Percentiles rank a stretch among this genome's conserved stretches.
phyloP scores from a whole-genome alignment of 1,284 basidiomycete species.

The Grifola frondosa region DNA sequence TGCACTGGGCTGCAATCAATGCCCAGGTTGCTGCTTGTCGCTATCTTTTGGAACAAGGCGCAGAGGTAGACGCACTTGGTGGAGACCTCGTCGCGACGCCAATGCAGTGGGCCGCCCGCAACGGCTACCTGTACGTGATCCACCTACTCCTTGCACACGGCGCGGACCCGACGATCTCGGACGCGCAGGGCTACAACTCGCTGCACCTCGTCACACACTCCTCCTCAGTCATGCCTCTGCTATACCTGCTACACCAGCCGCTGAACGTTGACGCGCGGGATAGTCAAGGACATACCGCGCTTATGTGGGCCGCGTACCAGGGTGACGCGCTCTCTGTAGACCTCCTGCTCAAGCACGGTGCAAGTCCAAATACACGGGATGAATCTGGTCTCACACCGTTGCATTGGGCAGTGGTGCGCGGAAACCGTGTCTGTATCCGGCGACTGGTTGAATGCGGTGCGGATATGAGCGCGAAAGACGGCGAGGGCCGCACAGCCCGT shows the following conservation, averaged over 20 bases:
- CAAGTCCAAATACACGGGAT: slow-evolving; percentile 75
- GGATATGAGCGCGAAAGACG: slow-evolving; percentile 80
- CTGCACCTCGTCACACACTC: slow-evolving; percentile 95
- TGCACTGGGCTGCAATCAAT: slow-evolving; percentile 98
- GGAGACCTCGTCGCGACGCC: slow-evolving; percentile 96
- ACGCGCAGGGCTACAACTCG: slow-evolving; percentile 96
- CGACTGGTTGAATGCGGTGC: slow-evolving; percentile 84
- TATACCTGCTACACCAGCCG: slow-evolving; percentile 92
- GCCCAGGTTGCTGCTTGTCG: slow-evolving; percentile 79
- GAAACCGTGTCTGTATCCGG: slow-evolving; percentile 85
- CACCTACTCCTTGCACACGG: slow-evolving; percentile 87
- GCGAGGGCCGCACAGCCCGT: slow-evolving; percentile 82
- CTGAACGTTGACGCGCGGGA: slow-evolving; percentile 88
- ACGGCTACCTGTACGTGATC: slow-evolving; percentile 93
- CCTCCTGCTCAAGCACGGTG: slow-evolving; percentile 85
- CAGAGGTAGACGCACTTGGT: slow-evolving; percentile 91
- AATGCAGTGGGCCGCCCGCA: slow-evolving; percentile 96
- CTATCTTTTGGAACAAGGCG: slow-evolving; percentile 89
- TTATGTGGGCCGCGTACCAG: slow-evolving; percentile 99
- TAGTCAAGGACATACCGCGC: slow-evolving; percentile 88
- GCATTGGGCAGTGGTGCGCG: slow-evolving; percentile 99
- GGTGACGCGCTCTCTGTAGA: slow-evolving; percentile 96
- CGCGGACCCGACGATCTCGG: slow-evolving; percentile 89
- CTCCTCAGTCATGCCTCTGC: slow-evolving; percentile 88
- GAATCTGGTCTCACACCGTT: slow-evolving; percentile 85